Conservation (phyloP, 148 eudicot species). For the Camellia sinensis region DNA sequence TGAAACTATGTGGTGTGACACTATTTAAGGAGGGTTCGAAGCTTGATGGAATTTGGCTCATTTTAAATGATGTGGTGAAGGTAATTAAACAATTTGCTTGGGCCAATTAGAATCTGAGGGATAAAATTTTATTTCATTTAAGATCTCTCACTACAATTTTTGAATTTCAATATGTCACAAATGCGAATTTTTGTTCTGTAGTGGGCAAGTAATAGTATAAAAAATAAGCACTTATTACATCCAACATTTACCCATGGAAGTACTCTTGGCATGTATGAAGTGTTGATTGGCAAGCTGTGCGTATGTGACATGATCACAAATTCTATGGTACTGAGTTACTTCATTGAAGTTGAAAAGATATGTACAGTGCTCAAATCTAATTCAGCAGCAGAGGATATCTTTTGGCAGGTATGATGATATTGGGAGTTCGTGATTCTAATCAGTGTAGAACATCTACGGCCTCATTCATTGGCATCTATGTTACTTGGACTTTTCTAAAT, state of each 20-base stretch:
- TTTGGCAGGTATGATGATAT: conserved; percentile 69
- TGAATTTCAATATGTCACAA: not conserved
- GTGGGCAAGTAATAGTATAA: conserved; percentile 70
- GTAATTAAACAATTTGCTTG: conserved; percentile 31
- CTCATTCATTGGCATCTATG: not conserved
- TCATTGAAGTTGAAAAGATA: conserved; percentile 65
- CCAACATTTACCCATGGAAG: conserved; percentile 84
- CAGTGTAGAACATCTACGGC: not conserved
- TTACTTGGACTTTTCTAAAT: too few relatives aligned
- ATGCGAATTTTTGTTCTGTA: conserved; percentile 28
- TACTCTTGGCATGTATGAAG: conserved; percentile 91
- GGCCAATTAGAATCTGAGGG: not conserved
- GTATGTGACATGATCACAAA: conserved; percentile 73
- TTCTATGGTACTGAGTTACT: conserved; percentile 85
- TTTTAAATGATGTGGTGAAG: conserved; percentile 87
- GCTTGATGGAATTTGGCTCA: conserved; percentile 84
- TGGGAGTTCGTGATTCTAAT: conserved; percentile 1
- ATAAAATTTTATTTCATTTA: not conserved
- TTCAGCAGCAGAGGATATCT: conserved; percentile 71
- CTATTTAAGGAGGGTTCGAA: conserved; percentile 76
- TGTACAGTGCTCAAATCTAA: conserved; percentile 54
- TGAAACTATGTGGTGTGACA: conserved; percentile 66
- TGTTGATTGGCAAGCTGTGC: conserved; percentile 73
- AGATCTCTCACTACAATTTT: not conserved
- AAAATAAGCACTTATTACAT: conserved; percentile 63